Percentiles rank a stretch among this genome's conserved stretches.
Conservation (phyloP, 108 stramenopile species). For the Nitzschia sp. region DNA sequence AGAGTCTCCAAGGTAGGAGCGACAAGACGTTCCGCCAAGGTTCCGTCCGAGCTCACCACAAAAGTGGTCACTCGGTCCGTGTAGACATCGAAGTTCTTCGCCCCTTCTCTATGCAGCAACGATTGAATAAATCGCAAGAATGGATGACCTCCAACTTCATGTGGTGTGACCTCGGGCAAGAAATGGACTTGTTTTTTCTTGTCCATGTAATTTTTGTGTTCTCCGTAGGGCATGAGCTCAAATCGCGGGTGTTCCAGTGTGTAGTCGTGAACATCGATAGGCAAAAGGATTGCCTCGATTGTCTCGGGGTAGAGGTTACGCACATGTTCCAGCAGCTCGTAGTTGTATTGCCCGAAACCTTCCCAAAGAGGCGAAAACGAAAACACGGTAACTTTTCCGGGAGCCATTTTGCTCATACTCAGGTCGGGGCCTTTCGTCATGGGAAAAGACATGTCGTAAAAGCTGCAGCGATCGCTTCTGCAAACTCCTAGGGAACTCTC, state of each 20-base stretch:
- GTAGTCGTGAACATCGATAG: slow-evolving; percentile 5
- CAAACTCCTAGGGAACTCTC: not conserved
- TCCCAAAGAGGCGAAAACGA: slow-evolving; percentile 2
- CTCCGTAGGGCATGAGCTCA: not conserved
- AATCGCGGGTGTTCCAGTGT: not conserved
- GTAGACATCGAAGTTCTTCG: slow-evolving; percentile 7
- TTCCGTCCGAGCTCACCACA: slow-evolving; percentile 7
- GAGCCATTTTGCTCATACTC: not conserved
- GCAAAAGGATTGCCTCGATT: slow-evolving; percentile 1
- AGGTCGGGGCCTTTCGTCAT: not conserved
- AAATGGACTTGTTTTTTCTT: not conserved
- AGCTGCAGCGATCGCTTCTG: not conserved
- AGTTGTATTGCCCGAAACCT: slow-evolving; percentile 4
- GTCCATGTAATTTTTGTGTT: not conserved
- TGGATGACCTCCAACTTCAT: not conserved
- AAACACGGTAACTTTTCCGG: slow-evolving; percentile 12
- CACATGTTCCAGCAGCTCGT: slow-evolving; percentile 8
- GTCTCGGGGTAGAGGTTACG: not conserved
- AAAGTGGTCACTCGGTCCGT: slow-evolving; percentile 7
- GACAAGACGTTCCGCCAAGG: not conserved
- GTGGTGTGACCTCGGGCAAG: slow-evolving; percentile 2
- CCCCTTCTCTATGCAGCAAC: not conserved
- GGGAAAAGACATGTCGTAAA: not conserved
- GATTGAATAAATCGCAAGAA: slow-evolving; percentile 6
- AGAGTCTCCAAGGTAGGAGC: slow-evolving; percentile 7